Evolutionary conservation across 2,329 filamentous ascomycete genomes (phyloP), one percentile per base, ranked within the genome.

Genomic region (Stromatinia cepivora): DNA sequence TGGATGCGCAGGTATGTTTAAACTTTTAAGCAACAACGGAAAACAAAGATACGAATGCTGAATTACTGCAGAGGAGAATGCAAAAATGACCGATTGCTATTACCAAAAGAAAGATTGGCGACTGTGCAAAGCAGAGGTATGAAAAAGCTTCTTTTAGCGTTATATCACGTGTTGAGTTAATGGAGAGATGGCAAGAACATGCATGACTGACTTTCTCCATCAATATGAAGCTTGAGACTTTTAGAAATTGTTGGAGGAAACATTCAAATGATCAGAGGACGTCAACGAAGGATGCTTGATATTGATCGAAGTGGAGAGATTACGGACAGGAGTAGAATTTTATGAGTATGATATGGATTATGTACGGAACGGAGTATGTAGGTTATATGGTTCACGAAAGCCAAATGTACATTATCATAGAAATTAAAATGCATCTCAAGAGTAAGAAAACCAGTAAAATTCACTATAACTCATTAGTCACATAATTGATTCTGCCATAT

Each of bases 51-150:
- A 45, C 17, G n/a, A 69, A 57, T 52, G 48, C 66, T 70, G 20
- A 73, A 50, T 63, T 50, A 39, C 62, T 3, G 58, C 74, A 97
- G 94, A 88, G 31, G 94, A 98, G 78, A 97, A 98, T 77, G 83
- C 87, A 67, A 94, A 89, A 77, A 87, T 99, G 89, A 97, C 93
- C 48, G 92, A 98, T 79, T 99, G 95, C 81, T 97, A 96, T 80
- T 97, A 88, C 78, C 93, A 94, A 68, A 97, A 94, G 85, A 97
- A 94, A 79, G 95, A 99, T 79, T 99, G 95, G 94, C 86, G 95
- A 75, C 85, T 86, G 70, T 99, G 95, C 81, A 91, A 91, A 78
- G 85, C 88, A 74, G 94, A 98, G 87, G 94, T 97, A 80, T 58
- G 52, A 63, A 34, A 67, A 64, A 63, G 45, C 57, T 71, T 67